phyloP scores from a whole-genome alignment of 495 filamentous ascomycete genomes.

The Thermothielavioides terrestris region DNA sequence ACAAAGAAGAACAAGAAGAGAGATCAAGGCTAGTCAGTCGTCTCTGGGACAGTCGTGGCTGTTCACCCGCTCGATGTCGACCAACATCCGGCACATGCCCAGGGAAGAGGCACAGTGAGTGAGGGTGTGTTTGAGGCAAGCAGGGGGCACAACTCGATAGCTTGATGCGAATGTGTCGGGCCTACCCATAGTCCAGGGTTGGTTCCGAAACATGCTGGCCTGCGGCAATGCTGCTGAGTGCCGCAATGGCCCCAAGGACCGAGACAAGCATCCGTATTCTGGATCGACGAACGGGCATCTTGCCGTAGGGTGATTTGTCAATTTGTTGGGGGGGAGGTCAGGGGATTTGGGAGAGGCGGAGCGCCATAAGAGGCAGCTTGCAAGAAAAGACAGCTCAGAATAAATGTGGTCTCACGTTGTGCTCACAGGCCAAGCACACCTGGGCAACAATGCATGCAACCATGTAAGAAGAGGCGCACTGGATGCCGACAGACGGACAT shows the following conservation, averaged over 20 bases:
- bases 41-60: no score
- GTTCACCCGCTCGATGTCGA: no score
- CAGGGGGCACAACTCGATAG: no score
- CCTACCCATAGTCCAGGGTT: conserved; percentile 7
- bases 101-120: background rate
- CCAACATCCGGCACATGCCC: no score
- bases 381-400: no score
- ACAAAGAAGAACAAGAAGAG: no score
- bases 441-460: no score
- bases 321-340: background rate
- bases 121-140: background rate
- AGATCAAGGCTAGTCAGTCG: no score
- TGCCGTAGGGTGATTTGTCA: background rate
- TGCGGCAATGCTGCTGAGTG: conserved; percentile 18
- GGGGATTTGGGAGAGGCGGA: no score
- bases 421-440: no score
- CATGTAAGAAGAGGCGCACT: background rate
- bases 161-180: background rate
- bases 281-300: background rate
- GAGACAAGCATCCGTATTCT: conserved; percentile 5
- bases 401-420: no score
- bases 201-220: conserved; percentile 7
- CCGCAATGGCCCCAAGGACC: conserved; percentile 10
- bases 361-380: background rate
- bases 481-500: conserved; percentile 10